Evolutionary conservation across 2,329 filamentous ascomycete species (phyloP).

Genomic region (Stemphylium lycopersici): DNA sequence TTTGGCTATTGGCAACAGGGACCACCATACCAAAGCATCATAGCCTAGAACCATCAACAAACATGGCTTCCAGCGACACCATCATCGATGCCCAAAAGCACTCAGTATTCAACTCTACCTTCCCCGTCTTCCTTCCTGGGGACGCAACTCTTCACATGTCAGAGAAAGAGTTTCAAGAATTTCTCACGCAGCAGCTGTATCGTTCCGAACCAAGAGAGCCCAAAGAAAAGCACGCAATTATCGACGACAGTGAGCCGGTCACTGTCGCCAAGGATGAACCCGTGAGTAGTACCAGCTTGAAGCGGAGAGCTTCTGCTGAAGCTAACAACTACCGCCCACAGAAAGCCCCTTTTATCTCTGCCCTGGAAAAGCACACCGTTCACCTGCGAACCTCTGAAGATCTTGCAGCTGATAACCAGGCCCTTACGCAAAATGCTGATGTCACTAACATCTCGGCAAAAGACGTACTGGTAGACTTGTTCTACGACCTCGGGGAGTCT

Average conservation of each 20-base stretch:
- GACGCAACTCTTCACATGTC: conserved; percentile 25
- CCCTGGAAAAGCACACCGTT: conserved; percentile 24
- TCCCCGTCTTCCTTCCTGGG: conserved; percentile 31
- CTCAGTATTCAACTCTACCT: conserved; percentile 28
- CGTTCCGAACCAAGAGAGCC: neutral
- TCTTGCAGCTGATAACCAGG: conserved; percentile 49
- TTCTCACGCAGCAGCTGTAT: conserved; percentile 16
- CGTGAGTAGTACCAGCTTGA: conserved; percentile 13
- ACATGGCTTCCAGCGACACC: conserved; percentile 8
- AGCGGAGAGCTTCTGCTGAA: conserved; percentile 18
- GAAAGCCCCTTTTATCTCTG: conserved; percentile 31
- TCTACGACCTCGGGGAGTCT: conserved; percentile 57
- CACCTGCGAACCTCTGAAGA: conserved; percentile 17
- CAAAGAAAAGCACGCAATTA: conserved; percentile 6
- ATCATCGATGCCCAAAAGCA: conserved; percentile 3
- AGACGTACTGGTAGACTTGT: conserved; percentile 60
- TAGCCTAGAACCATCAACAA: neutral
- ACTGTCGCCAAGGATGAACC: neutral
- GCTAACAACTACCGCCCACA: conserved; percentile 14
- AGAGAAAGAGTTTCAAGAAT: conserved; percentile 25
- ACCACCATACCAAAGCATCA: neutral
- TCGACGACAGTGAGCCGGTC: neutral
- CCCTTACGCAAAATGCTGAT: conserved; percentile 61
- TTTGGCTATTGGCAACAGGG: neutral
- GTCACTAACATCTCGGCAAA: conserved; percentile 57